Evolutionary conservation across 768 basidiomycete species (phyloP), one percentile per base, ranked within the genome.

Genomic region (Kwoniella sp.): DNA sequence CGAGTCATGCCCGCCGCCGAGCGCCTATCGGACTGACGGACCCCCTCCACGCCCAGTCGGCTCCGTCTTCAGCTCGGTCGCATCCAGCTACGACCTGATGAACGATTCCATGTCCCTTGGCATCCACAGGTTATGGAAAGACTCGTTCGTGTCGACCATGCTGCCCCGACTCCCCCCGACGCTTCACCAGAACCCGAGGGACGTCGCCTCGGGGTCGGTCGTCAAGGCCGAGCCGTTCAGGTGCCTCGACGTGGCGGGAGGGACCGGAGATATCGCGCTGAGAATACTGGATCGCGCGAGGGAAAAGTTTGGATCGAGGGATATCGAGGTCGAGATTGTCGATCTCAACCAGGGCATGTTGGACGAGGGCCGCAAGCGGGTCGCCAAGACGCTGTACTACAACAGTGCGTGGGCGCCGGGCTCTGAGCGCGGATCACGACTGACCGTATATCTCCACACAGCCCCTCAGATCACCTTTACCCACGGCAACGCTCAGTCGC

Each of bases 101-200:
- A 99, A 99, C 79, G 95, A 98, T 70, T 89, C 91, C n/a, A 88
- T 91, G 74, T 98, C 95, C 3, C 76, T 98, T 56, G 95, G 95
- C 29, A 85, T 98, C 9, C 95, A 98, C 70, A 81, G 95, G 47
- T 77, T 99, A 20, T 99, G 95, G 95, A 99, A 98, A 76, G 91
- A 98, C 73, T 79, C 84, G 15, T 88, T 88, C 68, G 84, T 96
- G 23, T 80, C 83, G 1, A 76, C 79, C 0, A 75, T 96, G 55
- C 80, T 82, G 59, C 91, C 88, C 3, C 88, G 89, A 32, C 46
- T 73, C n/a, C 67, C 72, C 1, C 62, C 72, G 3, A 70, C 70
- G 2, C 50, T 57, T 28, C 72, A 73, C 40, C 29, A 51, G 20
- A 60, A 63, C 26, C 51, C 53, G 2, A 39, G 46, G 36, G 38